Conservation (phyloP, 257 asterid genomes). For the Solanum appendiculatum region DNA sequence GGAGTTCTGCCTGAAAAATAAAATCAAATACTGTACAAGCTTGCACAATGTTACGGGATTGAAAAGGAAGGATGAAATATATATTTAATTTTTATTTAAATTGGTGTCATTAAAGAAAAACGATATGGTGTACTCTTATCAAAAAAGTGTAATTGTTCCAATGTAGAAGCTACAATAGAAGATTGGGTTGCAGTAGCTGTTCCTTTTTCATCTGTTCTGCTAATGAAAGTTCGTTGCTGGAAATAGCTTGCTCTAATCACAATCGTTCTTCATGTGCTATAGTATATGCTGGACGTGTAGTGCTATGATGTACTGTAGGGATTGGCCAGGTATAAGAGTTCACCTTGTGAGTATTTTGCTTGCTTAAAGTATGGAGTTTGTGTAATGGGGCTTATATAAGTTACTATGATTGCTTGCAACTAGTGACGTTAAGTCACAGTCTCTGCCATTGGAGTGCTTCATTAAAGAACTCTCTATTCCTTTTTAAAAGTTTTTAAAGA, state of each 20-base stretch:
- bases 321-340: neutral
- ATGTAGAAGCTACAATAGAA: neutral
- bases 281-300: neutral
- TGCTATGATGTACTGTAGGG: neutral
- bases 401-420: neutral
- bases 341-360: neutral
- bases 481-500: neutral
- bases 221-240: neutral
- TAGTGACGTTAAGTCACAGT: neutral
- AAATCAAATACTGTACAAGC: neutral
- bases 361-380: neutral
- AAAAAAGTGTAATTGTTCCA: neutral
- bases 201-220: neutral
- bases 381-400: neutral
- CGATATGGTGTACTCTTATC: neutral
- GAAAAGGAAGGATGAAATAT: neutral
- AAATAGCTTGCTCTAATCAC: neutral
- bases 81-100: neutral
- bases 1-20: neutral
- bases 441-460: neutral
- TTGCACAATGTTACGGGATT: neutral
- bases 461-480: neutral
- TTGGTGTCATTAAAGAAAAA: neutral
- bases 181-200: neutral
- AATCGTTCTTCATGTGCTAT: neutral